Conservation (phyloP, 73 alveolate species). For the Breviolum minutum region DNA sequence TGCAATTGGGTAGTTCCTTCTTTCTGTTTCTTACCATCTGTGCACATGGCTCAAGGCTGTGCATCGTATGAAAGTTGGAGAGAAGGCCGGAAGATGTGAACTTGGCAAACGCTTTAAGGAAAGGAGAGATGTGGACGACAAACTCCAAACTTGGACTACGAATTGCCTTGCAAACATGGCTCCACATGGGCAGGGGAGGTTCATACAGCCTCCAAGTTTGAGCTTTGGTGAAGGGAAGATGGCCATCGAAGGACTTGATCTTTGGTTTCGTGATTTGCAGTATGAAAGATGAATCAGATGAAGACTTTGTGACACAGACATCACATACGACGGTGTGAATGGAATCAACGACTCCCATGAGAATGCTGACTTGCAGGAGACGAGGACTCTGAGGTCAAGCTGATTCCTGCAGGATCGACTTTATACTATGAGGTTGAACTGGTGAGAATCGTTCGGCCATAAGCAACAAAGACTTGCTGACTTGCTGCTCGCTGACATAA, state of each 20-base stretch:
- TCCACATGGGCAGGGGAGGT: conserved; percentile 19
- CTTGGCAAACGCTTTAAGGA: background rate
- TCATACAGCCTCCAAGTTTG: conserved; percentile 73
- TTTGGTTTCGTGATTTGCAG: background rate
- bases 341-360: background rate
- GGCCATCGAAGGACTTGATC: conserved; percentile 38
- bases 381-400: conserved; percentile 66
- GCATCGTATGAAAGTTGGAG: conserved; percentile 72
- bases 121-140: background rate
- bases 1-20: background rate
- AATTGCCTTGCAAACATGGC: background rate
- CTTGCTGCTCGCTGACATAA: background rate
- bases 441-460: conserved; percentile 37
- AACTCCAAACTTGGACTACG: background rate
- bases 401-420: conserved; percentile 67
- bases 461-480: background rate
- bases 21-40: background rate
- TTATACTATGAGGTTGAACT: conserved; percentile 68
- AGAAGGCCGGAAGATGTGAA: conserved; percentile 3
- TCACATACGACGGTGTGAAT: too few species aligned
- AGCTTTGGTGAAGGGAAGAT: conserved; percentile 74
- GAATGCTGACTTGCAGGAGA: conserved; percentile 3
- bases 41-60: background rate
- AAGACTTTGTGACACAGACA: background rate
- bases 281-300: background rate